phyloP scores from a whole-genome alignment of 1,139 yeast genomes.

The Williopsis jadinii region DNA sequence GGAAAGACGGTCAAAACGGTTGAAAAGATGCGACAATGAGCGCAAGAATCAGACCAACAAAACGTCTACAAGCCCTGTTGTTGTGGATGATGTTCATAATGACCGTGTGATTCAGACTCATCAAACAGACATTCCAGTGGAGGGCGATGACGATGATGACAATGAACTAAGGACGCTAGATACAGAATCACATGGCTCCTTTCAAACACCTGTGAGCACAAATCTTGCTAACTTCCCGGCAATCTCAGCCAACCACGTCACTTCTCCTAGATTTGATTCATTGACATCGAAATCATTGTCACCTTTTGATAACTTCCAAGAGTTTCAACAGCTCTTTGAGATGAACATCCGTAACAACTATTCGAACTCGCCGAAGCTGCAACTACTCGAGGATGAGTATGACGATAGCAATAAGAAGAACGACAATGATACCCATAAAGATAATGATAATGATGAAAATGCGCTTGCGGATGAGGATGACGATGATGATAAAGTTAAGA shows the following conservation, averaged over 20 bases:
- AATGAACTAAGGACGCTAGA: slow-evolving; percentile 9
- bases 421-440: background rate
- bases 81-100: background rate
- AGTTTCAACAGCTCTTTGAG: slow-evolving; percentile 20
- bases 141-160: slow-evolving; percentile 4
- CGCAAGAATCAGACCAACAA: slow-evolving; percentile 1
- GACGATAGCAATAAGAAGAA: background rate
- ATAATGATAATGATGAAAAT: slow-evolving; percentile 4
- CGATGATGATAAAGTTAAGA: background rate
- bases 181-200: slow-evolving; percentile 5
- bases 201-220: slow-evolving; percentile 19
- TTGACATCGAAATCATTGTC: slow-evolving; percentile 9
- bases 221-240: slow-evolving; percentile 14
- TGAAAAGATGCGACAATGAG: slow-evolving; percentile 4
- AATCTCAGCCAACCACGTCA: slow-evolving; percentile 5
- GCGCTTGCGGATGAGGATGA: background rate
- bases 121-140: background rate
- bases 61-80: background rate
- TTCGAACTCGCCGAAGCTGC: slow-evolving; percentile 13
- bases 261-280: slow-evolving; percentile 1
- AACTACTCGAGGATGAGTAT: slow-evolving; percentile 10
- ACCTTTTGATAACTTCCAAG: slow-evolving; percentile 10
- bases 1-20: slow-evolving; percentile 21
- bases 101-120: background rate
- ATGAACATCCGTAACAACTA: slow-evolving; percentile 16